phyloP scores from a whole-genome alignment of 139 green algal species.

The Chara braunii region DNA sequence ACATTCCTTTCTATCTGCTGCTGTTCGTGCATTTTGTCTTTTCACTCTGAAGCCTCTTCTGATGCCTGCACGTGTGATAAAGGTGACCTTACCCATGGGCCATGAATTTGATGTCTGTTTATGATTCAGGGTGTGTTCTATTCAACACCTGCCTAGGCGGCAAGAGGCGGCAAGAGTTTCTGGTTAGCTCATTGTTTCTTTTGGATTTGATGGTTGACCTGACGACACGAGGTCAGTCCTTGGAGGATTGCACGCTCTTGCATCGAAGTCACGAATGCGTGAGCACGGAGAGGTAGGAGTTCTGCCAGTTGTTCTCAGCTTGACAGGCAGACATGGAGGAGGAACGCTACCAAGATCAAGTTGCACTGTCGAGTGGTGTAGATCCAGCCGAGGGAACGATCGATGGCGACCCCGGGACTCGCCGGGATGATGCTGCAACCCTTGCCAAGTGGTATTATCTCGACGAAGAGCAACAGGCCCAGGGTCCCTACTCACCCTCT shows the following conservation, averaged over 20 bases:
- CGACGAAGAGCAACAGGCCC: background rate
- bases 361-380: background rate
- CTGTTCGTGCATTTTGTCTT: background rate
- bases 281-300: no score
- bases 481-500: background rate
- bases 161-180: no score
- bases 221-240: no score
- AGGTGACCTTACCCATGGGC: background rate
- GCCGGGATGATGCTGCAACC: no score
- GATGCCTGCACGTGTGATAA: background rate
- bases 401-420: no score
- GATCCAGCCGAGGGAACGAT: background rate
- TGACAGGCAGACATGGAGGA: no score
- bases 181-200: no score
- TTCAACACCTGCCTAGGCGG: no score
- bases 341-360: background rate
- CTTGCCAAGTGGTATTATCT: conserved; percentile 10
- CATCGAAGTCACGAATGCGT: no score
- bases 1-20: background rate
- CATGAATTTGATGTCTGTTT: background rate
- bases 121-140: no score
- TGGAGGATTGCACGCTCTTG: no score
- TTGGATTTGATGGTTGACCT: no score
- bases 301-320: background rate
- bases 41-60: background rate